Evolutionary conservation across 169 alveolate genomes (phyloP).

Genomic region (Plasmodium gonderi): DNA sequence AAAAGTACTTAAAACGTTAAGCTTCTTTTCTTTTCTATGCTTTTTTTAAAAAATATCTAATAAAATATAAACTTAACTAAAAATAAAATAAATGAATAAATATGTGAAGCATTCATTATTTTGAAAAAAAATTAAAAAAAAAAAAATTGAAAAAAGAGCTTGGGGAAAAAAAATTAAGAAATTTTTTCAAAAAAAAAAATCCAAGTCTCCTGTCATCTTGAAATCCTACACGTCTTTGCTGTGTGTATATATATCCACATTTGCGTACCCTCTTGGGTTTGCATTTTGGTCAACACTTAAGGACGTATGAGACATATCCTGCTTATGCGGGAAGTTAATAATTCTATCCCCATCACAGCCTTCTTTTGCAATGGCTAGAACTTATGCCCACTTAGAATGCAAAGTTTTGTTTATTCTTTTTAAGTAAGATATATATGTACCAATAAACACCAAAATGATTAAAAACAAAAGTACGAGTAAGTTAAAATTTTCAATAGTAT

Average conservation of each 20-base stretch:
- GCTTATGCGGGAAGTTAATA: not conserved
- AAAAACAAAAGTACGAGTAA: slow-evolving; percentile 27
- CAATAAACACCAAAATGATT: slow-evolving; percentile 53
- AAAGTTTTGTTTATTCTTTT: slow-evolving; percentile 37
- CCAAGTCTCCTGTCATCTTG: not conserved
- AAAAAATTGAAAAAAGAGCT: not conserved
- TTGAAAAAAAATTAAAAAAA: not conserved
- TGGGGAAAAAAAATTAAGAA: not conserved
- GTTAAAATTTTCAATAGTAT: slow-evolving; percentile 39
- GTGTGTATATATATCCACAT: not conserved
- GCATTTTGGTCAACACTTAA: not conserved
- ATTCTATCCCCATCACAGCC: not conserved
- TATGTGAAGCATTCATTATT: not conserved
- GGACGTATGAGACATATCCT: not conserved
- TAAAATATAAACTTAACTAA: not conserved
- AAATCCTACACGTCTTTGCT: not conserved
- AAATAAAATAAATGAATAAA: not conserved
- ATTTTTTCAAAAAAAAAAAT: not conserved
- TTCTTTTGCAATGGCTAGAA: not conserved
- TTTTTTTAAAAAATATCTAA: not conserved
- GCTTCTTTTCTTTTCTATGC: not conserved
- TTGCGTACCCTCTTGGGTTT: not conserved
- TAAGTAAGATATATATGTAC: slow-evolving; percentile 52
- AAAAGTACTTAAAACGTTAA: not conserved
- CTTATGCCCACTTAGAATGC: slow-evolving; percentile 53